Evolutionary conservation across 441 rosid species (phyloP).

Genomic region (Pelargonium myrrhifolium): DNA sequence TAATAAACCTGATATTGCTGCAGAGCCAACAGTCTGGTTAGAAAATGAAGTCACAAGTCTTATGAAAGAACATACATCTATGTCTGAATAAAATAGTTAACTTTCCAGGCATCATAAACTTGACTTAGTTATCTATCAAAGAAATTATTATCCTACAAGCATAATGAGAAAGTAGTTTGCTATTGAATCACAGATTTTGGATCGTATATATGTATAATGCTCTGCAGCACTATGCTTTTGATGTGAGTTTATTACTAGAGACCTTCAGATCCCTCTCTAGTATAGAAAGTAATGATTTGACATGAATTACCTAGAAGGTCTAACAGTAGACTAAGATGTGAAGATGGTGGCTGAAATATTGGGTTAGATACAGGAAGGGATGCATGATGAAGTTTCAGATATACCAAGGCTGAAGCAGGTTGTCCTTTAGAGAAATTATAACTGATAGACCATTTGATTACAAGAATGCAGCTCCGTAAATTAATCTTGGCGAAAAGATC

Average conservation of each 20-base stretch:
- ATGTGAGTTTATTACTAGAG: background rate
- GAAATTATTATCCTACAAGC: background rate
- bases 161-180: background rate
- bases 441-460: too few relatives aligned
- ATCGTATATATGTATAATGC: background rate
- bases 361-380: background rate
- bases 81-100: background rate
- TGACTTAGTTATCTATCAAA: background rate
- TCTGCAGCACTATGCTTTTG: background rate
- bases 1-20: constrained; percentile 61
- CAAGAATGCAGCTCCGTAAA: too few relatives aligned
- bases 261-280: background rate
- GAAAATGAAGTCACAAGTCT: background rate
- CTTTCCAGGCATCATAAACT: background rate
- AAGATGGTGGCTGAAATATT: background rate
- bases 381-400: background rate
- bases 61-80: background rate
- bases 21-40: constrained; percentile 22
- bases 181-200: background rate
- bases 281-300: background rate
- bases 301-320: background rate
- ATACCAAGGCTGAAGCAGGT: background rate
- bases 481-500: too few relatives aligned
- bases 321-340: background rate
- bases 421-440: too few relatives aligned